Base-by-base conservation (phyloP, 2,329 filamentous ascomycete genomes). In the Fusarium virguliforme region DNA sequence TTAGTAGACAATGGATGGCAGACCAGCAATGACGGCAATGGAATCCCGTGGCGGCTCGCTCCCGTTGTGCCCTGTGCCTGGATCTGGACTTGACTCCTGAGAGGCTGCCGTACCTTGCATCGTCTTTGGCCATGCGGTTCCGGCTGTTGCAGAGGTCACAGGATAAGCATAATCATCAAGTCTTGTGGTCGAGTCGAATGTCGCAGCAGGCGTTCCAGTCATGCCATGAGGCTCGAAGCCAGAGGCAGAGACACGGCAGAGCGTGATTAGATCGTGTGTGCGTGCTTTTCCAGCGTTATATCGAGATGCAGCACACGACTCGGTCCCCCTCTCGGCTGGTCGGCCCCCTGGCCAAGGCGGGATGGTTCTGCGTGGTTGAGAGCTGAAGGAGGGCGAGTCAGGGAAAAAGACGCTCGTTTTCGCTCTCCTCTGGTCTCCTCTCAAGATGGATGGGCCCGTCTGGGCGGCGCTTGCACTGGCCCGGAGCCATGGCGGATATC, bases 61-160 rank as follows among this genome's bases (percentile, higher is more conserved):
- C 69, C 69, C 62, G 58, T 43, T 53, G 53, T 53, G 43, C 43
- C 67, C 63, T 71, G 69, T 72, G 61, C 69, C 69, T 72, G 69
- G 46, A 9, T 28, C 35, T 60, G 58, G 26, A 41, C 38, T 41
- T 41, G 37, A 53, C 41, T 53, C 35, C 18, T 54, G 64, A 35
- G 35, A 15, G 38, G 24, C 40, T 40, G 15, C 32, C 10, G 58
- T 60, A 34, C 58, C 58, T 60, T 38, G 41, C 58, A 60, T 60
- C 24, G 22, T 34, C 12, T 30, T 18, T 18, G 32, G 38, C 37
- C 55, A 64, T 58, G 65, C 35, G 41, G 30, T 53, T 50, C 46
- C 24, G 32, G 28, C 41, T 28, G n/a, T 41, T 30, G 3, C 9
- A 22, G 6, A 28, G 54, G 53, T 56, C 64, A 68, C 26, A 24